phyloP scores from a whole-genome alignment of 495 filamentous ascomycete genomes.

The Trichoderma asperelloides region DNA sequence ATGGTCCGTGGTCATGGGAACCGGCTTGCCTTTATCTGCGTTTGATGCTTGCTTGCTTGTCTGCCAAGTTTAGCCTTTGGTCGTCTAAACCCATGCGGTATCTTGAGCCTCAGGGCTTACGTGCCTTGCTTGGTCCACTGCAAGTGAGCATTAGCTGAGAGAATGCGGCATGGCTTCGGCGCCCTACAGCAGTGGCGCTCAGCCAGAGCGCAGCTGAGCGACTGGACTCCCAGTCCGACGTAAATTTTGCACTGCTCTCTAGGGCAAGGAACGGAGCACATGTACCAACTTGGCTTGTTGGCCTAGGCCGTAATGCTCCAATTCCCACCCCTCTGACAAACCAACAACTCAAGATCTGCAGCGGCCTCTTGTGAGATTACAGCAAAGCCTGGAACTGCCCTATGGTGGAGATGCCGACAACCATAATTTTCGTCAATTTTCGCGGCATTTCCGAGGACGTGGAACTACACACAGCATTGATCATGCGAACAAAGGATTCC shows the following conservation, averaged over 20 bases:
- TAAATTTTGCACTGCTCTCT: neutral
- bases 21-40: neutral
- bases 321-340: neutral
- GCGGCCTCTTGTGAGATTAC: no score
- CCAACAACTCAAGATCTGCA: neutral
- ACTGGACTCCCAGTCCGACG: neutral
- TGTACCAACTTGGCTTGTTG: no score
- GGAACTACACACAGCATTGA: neutral
- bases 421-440: neutral
- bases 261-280: no score
- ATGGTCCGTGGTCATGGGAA: neutral
- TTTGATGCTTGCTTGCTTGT: neutral
- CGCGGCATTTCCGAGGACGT: neutral
- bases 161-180: slow-evolving; percentile 1
- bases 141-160: neutral
- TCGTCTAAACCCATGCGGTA: neutral
- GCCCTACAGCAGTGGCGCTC: neutral
- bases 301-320: no score
- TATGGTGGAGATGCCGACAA: neutral
- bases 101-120: neutral
- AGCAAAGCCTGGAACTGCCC: neutral
- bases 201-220: neutral
- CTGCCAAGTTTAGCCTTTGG: neutral
- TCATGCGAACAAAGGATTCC: no score
- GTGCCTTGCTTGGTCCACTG: neutral